Evolutionary conservation across 2,329 filamentous ascomycete genomes (phyloP).

Genomic region (Scedosporium dehoogii): DNA sequence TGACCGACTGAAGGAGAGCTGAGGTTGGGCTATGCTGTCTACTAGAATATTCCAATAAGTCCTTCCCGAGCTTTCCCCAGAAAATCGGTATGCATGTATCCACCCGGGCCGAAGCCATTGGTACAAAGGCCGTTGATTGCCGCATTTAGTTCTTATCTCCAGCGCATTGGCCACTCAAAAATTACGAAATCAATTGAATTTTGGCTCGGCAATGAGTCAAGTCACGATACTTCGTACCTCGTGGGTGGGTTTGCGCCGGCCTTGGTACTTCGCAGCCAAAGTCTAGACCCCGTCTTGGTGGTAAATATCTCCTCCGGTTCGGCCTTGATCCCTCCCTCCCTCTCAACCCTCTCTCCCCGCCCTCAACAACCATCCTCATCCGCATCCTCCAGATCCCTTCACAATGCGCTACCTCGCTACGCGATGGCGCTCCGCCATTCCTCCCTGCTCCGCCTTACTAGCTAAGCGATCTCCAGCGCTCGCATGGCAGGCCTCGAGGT

Average conservation of each 20-base stretch:
- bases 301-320: not conserved
- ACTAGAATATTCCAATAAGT: not conserved
- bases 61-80: not conserved
- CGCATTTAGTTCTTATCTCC: not conserved
- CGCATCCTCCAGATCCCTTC: not conserved
- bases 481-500: conserved; percentile 22
- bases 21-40: not conserved
- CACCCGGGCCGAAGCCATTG: not conserved
- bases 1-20: not conserved
- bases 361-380: not conserved
- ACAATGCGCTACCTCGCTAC: conserved; percentile 4
- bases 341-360: not conserved
- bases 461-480: not conserved
- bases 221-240: too few species aligned
- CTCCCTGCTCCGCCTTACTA: not conserved
- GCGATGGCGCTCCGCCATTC: conserved; percentile 1
- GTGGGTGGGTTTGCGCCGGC: too few species aligned
- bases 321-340: not conserved
- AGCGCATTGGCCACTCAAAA: not conserved
- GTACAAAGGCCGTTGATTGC: not conserved
- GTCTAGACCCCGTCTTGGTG: not conserved
- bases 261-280: too few species aligned
- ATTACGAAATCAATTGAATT: not conserved
- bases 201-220: not conserved
- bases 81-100: conserved; percentile 1